Evolutionary conservation across 495 filamentous ascomycete species (phyloP).

Genomic region (Penicillium longicatenatum): DNA sequence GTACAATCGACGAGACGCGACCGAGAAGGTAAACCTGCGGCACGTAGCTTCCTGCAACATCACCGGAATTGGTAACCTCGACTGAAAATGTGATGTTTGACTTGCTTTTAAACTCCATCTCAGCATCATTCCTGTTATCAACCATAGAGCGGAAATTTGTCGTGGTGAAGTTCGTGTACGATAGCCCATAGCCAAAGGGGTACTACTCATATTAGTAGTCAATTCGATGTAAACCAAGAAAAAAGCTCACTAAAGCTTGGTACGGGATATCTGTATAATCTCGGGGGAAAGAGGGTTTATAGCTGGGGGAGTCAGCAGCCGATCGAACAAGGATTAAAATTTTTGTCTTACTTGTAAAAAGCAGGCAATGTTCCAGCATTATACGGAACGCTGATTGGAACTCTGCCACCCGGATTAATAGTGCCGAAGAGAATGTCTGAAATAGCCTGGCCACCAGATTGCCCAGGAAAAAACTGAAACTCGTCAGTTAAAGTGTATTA

Average conservation of each 20-base stretch:
- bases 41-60: constrained; percentile 36
- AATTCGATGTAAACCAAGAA: neutral
- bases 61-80: constrained; percentile 34
- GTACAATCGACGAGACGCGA: constrained; percentile 39
- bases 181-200: constrained; percentile 21
- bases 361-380: constrained; percentile 10
- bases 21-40: constrained; percentile 40
- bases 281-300: constrained; percentile 11
- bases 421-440: constrained; percentile 9
- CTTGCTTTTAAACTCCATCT: constrained; percentile 19
- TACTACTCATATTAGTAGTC: neutral
- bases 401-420: constrained; percentile 12
- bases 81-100: constrained; percentile 36
- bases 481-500: neutral
- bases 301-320: neutral
- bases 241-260: constrained; percentile 1
- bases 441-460: constrained; percentile 13
- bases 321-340: neutral
- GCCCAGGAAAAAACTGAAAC: constrained; percentile 14
- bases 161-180: constrained; percentile 7
- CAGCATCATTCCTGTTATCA: neutral
- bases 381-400: constrained; percentile 15
- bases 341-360: constrained; percentile 10
- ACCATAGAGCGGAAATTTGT: neutral
- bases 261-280: constrained; percentile 10